Evolutionary conservation across 495 filamentous ascomycete species (phyloP), one percentile per base, ranked within the genome.

Genomic region (Tetracladium marchalianum): DNA sequence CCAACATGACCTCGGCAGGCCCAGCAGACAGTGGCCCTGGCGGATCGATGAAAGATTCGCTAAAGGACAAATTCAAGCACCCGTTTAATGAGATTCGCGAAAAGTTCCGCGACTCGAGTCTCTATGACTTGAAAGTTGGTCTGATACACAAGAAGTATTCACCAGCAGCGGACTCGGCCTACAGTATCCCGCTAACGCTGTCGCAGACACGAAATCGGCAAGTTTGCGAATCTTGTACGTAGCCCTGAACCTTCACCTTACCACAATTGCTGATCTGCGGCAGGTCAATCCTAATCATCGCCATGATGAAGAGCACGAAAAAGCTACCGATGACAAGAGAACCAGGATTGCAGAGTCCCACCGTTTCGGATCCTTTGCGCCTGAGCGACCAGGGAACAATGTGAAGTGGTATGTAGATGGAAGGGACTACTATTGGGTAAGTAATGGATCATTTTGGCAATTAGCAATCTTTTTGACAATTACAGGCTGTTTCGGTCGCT

Each of bases 371-470:
- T 90, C 85, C 11, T 98, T 87, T 62, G 90, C 90, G 5, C 90
- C 90, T 1, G 78, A 89, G 55, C 77, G 77, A 17, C 78, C 87
- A 11, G 85, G 85, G 10, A 95, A 97, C 61, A 75, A 81, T 46
- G 73, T 95, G 49, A 97, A 97, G 68, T 96, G 90, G 90, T 97
- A 96, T 70, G 85, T 95, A 7, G 90, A 96, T 60, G 90, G 84
- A 0, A 69, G 84, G 33, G 85, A 97, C 63, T 97, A 97, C 62
- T 87, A 89, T 57, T 94, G 87, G 82, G 80, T 75, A 60, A 39
- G 65, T 62, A 13, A 40, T 44, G 11, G 31, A 2, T 10, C 12
- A 13, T 19, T 4, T 19, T 11, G 13, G 7, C 12, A n/a, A 32
- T 39, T 46, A 32, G n/a, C 1, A 15, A 22, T 8, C 12, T 19